Base-by-base conservation (phyloP, 2,329 filamentous ascomycete genomes). In the Cladosporium sp. region DNA sequence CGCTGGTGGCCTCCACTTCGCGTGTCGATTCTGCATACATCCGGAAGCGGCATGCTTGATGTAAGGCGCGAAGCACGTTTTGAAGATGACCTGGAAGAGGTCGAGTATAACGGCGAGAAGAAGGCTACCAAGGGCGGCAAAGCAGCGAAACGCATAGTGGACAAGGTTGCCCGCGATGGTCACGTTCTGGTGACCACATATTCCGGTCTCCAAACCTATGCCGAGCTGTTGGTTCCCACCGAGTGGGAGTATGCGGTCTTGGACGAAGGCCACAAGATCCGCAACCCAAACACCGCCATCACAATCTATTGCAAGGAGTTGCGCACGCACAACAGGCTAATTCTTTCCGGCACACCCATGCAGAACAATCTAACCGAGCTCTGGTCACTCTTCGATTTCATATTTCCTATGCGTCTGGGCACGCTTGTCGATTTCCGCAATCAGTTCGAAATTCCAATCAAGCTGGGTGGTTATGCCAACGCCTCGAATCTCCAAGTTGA, bases 1-100 rank as follows among this genome's bases (percentile, higher is more conserved):
- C 84, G 86, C 11, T 99, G 95, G 95, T 99, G 95, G 95, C 93
- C 93, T n/a, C 86, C 93, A n/a, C 75, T 99, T 27, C 82, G 95
- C 37, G 93, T 99, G 4, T 95, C 91, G 0, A 97, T 99, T 55
- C 69, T 99, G 43, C 93, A 99, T 66, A 89, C 89, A 1, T 96
- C 93, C 4, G 93, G 93, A 2, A 97, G 90, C 66, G 95, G 93
- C 15, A 97, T 99, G 92, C 74, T 96, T 47, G 90, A 95, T 57
- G 75, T 95, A 19, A 72, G 73, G 39, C 75, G 72, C 43, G 83
- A 85, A 63, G 74, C 74, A 51, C 76, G 75, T 29, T 76, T 78
- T 43, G 88, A 92, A 67, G 80, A 81, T 55, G 75, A 77, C 20
- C 69, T 84, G 72, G 84, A 68, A 67, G 82, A 63, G 71, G 83